Base-by-base conservation (phyloP, 306 rosid species). In the Lotus japonicus region DNA sequence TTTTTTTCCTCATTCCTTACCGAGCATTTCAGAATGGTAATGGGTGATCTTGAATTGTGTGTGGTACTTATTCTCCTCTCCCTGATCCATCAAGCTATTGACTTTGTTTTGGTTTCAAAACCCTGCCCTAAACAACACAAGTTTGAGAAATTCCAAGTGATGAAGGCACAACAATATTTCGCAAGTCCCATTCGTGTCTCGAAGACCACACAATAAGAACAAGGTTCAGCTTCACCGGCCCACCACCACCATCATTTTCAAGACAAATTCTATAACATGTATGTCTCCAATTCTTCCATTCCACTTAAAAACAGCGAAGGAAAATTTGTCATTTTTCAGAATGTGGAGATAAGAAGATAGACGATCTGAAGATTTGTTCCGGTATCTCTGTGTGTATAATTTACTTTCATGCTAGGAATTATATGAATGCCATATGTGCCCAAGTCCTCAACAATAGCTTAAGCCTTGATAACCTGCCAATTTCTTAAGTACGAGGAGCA, bases 1-100 rank as follows among this genome's bases (percentile, higher is more conserved):
- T 50, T 62, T 31, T 49, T 62, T 49, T 77, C 45, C 6, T 31
- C 35, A 3, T 0, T n/a, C 1, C 7, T 68, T 35, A 77, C 2
- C 4, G 62, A 43, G 7, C 38, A 77, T 68, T 57, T 73, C 43
- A 19, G 35, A 21, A 68, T 77, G 68, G 51, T n/a, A n/a, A 81
- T 62, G 59, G 82, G 44, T 23, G 82, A 81, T 77, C 11, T 81
- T 35, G 28, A 68, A 62, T 41, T 81, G 77, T 77, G 77, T 44
- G 4, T 33, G 0, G 74, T 68, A 50, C 76, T 81, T 5, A 10
- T 50, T 77, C 7, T 77, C 38, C 7, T 77, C 50, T 68, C 11
- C 4, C 36, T 77, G 35, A 62, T 74, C 51, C 15, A 57, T 43
- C 85, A 73, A 63, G 74, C 42, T 57, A 14, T 81, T 15, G 70